phyloP scores from a whole-genome alignment of 345 rosid genomes.

The Salix arbutifolia region DNA sequence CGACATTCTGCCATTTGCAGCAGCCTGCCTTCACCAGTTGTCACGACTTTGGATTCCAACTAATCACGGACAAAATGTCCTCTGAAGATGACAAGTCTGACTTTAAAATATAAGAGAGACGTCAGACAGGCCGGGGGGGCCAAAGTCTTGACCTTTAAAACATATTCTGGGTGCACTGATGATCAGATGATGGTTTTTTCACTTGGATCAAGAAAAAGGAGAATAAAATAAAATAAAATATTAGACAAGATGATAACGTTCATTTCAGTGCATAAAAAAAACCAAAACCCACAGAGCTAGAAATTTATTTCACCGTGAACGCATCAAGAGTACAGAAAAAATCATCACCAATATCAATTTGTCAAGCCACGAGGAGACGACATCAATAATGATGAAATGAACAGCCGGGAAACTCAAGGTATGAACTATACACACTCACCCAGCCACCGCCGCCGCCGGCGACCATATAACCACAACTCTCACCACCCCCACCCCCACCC shows the following conservation, averaged over 20 bases:
- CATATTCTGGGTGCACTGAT: neutral
- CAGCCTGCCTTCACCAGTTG: neutral
- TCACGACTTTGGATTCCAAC: constrained; percentile 30
- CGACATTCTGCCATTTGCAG: constrained; percentile 1
- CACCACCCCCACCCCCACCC: neutral
- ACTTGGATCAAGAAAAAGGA: neutral
- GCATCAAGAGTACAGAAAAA: constrained; percentile 10
- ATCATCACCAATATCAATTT: constrained; percentile 32
- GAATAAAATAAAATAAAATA: neutral
- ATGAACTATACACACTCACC: constrained; percentile 42
- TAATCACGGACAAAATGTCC: constrained; percentile 21
- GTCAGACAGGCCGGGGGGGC: neutral
- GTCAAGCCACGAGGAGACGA: constrained; percentile 9
- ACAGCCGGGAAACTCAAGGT: constrained; percentile 8
- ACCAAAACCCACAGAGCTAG: neutral
- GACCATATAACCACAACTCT: constrained; percentile 1
- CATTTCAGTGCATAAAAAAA: neutral
- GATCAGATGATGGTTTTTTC: neutral
- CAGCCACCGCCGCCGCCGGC: neutral
- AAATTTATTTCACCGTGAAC: constrained; percentile 19
- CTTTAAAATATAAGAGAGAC: neutral
- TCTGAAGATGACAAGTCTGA: constrained; percentile 6
- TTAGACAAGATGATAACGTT: neutral
- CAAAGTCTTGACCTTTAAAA: constrained; percentile 1
- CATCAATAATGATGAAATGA: constrained; percentile 25